These are phyloP conservation scores for Monilinia polystroma DNA, from an alignment of 2,329 filamentous ascomycete genomes.

Conservation along the genomic window DNA sequence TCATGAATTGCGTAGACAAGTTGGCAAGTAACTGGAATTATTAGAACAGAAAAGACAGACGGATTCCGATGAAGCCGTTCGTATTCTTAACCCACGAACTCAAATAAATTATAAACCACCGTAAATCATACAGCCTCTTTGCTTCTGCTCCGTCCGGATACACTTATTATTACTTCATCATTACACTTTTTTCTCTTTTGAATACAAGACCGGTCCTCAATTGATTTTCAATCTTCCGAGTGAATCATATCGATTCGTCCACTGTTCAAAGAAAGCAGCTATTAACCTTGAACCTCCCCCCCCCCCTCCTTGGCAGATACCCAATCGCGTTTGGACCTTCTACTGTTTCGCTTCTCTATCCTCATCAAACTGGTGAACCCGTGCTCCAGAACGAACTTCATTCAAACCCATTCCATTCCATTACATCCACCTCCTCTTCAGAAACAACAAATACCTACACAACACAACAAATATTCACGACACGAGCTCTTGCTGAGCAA, in stretches of 20 bases:
- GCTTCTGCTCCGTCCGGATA: no score
- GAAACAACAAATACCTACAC: constrained; percentile 5
- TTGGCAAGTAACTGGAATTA: constrained; percentile 15
- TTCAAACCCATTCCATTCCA: constrained; percentile 1
- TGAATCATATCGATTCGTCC: background rate
- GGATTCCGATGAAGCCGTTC: constrained; percentile 23
- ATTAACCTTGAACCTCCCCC: constrained; percentile 13
- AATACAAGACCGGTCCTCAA: background rate
- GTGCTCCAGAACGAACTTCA: constrained; percentile 6
- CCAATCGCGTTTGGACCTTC: constrained; percentile 23
- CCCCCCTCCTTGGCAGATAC: constrained; percentile 11
- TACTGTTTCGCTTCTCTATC: constrained; percentile 20
- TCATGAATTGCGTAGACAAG: constrained; percentile 18
- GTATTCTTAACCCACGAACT: background rate
- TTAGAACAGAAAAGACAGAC: background rate
- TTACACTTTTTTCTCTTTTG: background rate
- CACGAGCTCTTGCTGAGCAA: constrained; percentile 2
- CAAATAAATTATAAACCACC: background rate
- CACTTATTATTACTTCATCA: background rate
- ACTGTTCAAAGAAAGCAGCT: constrained; percentile 11
- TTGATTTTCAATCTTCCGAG: constrained; percentile 1
- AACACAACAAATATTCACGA: background rate
- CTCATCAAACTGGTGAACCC: constrained; percentile 3
- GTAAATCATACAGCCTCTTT: no score
- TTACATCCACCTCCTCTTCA: constrained; percentile 4